Evolutionary conservation across 2,329 filamentous ascomycete species (phyloP), one percentile per base, ranked within the genome.

Genomic region (Fusarium scirpi): DNA sequence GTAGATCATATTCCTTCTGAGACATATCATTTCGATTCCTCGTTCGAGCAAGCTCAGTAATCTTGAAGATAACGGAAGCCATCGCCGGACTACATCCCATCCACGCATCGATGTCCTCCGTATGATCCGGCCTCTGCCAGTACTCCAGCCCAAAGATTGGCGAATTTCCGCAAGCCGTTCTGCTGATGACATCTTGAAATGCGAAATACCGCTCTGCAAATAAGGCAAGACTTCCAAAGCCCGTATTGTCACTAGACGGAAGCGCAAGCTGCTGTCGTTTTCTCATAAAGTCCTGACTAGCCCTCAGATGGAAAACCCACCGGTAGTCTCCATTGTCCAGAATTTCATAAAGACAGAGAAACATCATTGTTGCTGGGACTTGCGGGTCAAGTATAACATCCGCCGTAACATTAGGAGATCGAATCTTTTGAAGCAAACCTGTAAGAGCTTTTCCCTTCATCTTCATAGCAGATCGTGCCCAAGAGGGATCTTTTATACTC

Each of bases 171-270:
- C 84, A 86, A 1, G 84, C 84, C 0, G 84, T 86, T 34, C 84
- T 79, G 29, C 84, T 84, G 65, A 85, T 85, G 18, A 85, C 82
- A 62, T 86, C 84, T 62, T 85, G 84, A 16, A 84, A 85, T 6
- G 84, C 84, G 58, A 86, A 85, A 65, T 85, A 85, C 2, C 80
- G 78, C 65, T 85, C 84, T 1, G 82, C 80, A 8, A 80, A 79
- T 0, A 80, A 74, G 7, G 66, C 52, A 8, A 74, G 59, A 24
- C 48, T 70, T 7, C 20, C 65, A 22, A 53, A 59, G 6, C 62
- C 49, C 1, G 45, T 32, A 4, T 29, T 43, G 3, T 48, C 22
- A 2, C 29, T 32, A 1, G 57, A n/a, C 70, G 74, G 49, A 74
- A 75, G 18, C 51, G 55, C 46, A 10, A 76, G 52, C 9, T 69